Percentiles rank a stretch among this genome's conserved stretches.
Conservation (phyloP, 441 rosid species). For the Populus hybrid region DNA sequence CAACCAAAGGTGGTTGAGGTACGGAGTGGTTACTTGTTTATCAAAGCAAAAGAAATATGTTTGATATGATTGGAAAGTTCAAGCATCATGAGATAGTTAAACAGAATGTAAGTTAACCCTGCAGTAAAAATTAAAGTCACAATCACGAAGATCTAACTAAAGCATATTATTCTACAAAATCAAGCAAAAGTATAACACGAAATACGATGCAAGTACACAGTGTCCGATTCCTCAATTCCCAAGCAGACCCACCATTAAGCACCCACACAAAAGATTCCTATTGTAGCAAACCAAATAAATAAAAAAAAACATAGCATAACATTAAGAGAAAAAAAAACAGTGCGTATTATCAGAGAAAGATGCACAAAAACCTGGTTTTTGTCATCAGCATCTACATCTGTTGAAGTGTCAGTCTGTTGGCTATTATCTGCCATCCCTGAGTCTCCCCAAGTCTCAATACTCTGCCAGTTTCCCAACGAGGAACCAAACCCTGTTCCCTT, state of each 20-base stretch:
- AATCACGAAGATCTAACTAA: conserved; percentile 6
- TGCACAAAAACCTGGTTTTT: conserved; percentile 67
- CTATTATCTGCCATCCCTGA: conserved; percentile 81
- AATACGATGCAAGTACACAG: conserved; percentile 6
- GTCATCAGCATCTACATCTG: conserved; percentile 90
- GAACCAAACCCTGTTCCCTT: conserved; percentile 46
- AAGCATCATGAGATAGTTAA: neutral
- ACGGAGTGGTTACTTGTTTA: neutral
- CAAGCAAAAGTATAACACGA: neutral
- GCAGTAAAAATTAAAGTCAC: neutral
- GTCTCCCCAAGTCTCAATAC: conserved; percentile 80
- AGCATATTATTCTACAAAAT: conserved; percentile 13
- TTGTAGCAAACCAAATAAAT: neutral
- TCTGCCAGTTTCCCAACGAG: conserved; percentile 47
- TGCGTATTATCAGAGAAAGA: conserved; percentile 12
- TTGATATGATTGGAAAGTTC: neutral
- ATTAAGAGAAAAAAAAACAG: conserved; percentile 12
- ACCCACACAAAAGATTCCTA: conserved; percentile 19
- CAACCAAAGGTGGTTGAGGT: neutral
- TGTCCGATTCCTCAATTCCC: conserved; percentile 25
- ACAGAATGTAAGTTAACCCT: neutral
- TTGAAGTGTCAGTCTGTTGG: conserved; percentile 97
- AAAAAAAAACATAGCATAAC: neutral
- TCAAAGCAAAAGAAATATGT: neutral
- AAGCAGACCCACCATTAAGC: conserved; percentile 22